These are phyloP conservation scores for Lasiosphaeria miniovina DNA, from an alignment of 495 filamentous ascomycete species.

Conservation along the genomic window DNA sequence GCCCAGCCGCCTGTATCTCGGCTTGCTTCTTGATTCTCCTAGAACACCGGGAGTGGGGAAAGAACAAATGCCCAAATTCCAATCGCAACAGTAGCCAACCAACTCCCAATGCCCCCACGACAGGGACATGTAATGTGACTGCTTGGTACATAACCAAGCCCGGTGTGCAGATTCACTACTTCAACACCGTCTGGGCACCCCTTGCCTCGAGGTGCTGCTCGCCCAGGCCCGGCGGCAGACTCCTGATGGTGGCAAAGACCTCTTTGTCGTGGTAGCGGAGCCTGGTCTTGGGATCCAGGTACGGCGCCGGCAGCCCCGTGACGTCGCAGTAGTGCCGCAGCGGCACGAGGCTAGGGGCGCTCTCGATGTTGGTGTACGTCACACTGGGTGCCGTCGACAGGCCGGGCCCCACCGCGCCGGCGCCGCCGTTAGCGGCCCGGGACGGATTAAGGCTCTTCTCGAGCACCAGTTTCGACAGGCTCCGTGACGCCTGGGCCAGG, in stretches of 20 bases:
- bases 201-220: constrained; percentile 87
- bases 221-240: constrained; percentile 69
- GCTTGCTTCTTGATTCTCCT: too few species aligned
- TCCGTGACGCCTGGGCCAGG: constrained; percentile 79
- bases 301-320: constrained; percentile 82
- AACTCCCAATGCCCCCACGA: too few species aligned
- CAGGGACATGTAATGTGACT: too few species aligned
- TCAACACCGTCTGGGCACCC: constrained; percentile 88
- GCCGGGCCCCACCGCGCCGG: constrained; percentile 30
- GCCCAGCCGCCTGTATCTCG: too few species aligned
- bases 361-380: constrained; percentile 94
- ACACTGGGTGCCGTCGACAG: constrained; percentile 57
- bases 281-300: constrained; percentile 90
- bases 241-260: constrained; percentile 76
- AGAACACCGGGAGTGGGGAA: too few species aligned
- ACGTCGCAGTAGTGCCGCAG: constrained; percentile 89
- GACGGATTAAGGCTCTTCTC: constrained; percentile 54
- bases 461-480: constrained; percentile 76
- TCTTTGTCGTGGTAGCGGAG: constrained; percentile 87
- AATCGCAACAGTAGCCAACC: too few species aligned
- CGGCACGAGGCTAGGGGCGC: constrained; percentile 76
- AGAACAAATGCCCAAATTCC: too few species aligned
- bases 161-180: constrained; percentile 39
- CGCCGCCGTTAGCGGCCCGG: constrained; percentile 30
- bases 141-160: too few species aligned